phyloP scores from a whole-genome alignment of 306 rosid genomes.

The Ormosia semicastrata region DNA sequence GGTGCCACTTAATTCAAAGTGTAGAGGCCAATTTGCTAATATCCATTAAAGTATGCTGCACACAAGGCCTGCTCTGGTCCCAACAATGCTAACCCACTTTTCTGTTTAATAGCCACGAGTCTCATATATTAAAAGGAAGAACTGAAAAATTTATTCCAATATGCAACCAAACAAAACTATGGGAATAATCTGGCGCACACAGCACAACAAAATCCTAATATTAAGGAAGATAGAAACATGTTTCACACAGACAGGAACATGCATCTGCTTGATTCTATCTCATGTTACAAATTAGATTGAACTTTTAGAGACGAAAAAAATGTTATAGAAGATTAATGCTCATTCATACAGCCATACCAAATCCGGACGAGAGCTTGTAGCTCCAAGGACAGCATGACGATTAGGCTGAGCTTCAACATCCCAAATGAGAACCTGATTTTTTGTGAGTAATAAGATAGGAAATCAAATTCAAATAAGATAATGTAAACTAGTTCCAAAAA shows the following conservation, averaged over 20 bases:
- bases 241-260: not conserved
- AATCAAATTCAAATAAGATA: not conserved
- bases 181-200: not conserved
- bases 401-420: slow-evolving; percentile 97
- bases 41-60: not conserved
- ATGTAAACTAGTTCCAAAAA: not conserved
- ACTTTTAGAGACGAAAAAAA: not conserved
- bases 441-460: not conserved
- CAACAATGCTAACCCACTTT: not conserved
- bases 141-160: not conserved
- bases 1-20: not conserved
- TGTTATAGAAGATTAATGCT: not conserved
- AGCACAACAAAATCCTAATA: not conserved
- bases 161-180: not conserved
- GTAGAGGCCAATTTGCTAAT: not conserved
- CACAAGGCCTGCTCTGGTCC: not conserved
- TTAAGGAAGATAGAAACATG: not conserved
- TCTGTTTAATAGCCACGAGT: not conserved
- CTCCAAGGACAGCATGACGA: slow-evolving; percentile 98
- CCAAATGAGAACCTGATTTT: slow-evolving; percentile 90
- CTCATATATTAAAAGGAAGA: not conserved
- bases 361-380: slow-evolving; percentile 94
- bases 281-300: not conserved
- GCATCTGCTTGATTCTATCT: slow-evolving; percentile 5
- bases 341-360: slow-evolving; percentile 52